These are phyloP conservation scores for Globisporangium cederbergense DNA, from an alignment of 352 stramenopile species.

Conservation along the genomic window DNA sequence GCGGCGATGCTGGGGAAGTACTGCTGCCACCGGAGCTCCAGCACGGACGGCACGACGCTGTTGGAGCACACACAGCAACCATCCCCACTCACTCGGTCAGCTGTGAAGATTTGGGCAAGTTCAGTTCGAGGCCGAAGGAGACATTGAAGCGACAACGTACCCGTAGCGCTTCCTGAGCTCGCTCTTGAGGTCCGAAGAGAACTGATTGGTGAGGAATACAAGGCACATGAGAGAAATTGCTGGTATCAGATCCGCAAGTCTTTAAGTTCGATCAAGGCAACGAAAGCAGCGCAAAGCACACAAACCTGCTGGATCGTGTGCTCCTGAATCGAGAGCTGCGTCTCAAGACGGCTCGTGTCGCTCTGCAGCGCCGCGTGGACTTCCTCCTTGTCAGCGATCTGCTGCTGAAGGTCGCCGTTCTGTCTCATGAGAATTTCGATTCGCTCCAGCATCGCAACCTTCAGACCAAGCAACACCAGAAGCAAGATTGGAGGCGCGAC, in stretches of 20 bases:
- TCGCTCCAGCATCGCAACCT: conserved; percentile 24
- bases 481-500: neutral
- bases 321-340: conserved; percentile 3
- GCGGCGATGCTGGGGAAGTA: conserved; percentile 39
- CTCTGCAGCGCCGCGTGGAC: conserved; percentile 12
- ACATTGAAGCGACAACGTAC: conserved; percentile 20
- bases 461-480: neutral
- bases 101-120: neutral
- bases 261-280: neutral
- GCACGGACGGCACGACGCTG: conserved; percentile 46
- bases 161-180: conserved; percentile 59
- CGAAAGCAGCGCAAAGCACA: neutral
- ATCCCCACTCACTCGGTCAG: neutral
- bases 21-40: conserved; percentile 48
- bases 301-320: conserved; percentile 15
- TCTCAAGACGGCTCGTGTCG: conserved; percentile 1
- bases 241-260: neutral
- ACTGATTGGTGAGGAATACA: conserved; percentile 22
- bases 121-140: neutral
- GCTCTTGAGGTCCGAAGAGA: conserved; percentile 42
- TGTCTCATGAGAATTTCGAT: conserved; percentile 25
- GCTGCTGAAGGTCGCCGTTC: conserved; percentile 21
- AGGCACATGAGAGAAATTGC: neutral
- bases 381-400: conserved; percentile 19
- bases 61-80: neutral